phyloP scores from a whole-genome alignment of 2,329 filamentous ascomycete genomes.

The Nothophoma quercina region DNA sequence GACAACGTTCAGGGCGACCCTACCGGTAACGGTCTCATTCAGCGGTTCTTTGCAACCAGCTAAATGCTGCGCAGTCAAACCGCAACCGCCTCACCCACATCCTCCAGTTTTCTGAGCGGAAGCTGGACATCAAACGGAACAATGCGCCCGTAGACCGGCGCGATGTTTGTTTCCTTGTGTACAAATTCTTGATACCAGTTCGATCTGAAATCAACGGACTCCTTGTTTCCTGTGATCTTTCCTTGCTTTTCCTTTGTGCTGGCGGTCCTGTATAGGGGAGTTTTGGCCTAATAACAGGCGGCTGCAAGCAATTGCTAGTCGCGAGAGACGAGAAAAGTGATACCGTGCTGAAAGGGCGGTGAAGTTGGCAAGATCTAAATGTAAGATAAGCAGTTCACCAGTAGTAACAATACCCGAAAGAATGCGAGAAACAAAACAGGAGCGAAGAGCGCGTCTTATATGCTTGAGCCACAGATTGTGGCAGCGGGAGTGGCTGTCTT shows the following conservation, averaged over 20 bases:
- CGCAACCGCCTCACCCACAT: neutral
- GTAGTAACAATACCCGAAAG: slow-evolving; percentile 2
- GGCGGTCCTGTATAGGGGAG: neutral
- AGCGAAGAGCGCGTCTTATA: too few relatives aligned
- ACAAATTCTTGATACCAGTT: slow-evolving; percentile 10
- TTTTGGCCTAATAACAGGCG: neutral
- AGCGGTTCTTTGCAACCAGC: slow-evolving; percentile 35
- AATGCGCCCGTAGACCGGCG: neutral
- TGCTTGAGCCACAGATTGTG: slow-evolving; percentile 3
- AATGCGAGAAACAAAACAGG: neutral
- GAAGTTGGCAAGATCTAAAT: neutral
- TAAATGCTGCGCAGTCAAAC: slow-evolving; percentile 8
- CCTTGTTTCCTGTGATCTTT: neutral
- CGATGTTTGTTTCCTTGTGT: slow-evolving; percentile 5
- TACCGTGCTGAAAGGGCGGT: neutral
- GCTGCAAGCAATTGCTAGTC: neutral
- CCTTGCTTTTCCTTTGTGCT: slow-evolving; percentile 10
- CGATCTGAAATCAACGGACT: neutral
- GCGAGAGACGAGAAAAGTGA: neutral
- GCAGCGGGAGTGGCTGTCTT: slow-evolving; percentile 8
- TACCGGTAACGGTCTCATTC: slow-evolving; percentile 35
- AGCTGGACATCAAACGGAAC: neutral
- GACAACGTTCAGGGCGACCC: slow-evolving; percentile 55
- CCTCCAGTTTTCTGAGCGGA: neutral
- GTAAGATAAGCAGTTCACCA: neutral